Evolutionary conservation across 495 filamentous ascomycete species (phyloP).

Genomic region (Penicillium argentinense): DNA sequence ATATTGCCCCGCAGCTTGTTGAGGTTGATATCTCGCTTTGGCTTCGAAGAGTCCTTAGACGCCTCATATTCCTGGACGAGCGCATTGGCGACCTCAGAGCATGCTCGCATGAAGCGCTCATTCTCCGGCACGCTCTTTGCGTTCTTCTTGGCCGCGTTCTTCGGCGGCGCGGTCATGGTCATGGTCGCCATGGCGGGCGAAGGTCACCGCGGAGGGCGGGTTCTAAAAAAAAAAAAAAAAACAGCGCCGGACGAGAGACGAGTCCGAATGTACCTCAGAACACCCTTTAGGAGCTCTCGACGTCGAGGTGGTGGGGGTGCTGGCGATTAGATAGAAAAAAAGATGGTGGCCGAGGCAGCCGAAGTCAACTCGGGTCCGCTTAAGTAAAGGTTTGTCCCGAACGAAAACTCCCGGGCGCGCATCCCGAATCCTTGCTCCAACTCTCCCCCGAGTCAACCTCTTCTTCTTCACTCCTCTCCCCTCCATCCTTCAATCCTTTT

Average conservation of each 20-base stretch:
- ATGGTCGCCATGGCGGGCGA: conserved; percentile 56
- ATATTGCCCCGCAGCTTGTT: conserved; percentile 85
- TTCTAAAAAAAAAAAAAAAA: background rate
- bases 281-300: background rate
- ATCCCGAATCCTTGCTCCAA: conserved; percentile 27
- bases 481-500: conserved; percentile 21
- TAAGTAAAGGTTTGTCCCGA: conserved; percentile 49
- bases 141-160: conserved; percentile 60
- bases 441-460: conserved; percentile 21
- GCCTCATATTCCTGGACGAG: conserved; percentile 92
- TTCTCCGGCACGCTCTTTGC: conserved; percentile 82
- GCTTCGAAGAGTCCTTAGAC: conserved; percentile 64
- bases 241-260: background rate
- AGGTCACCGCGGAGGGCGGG: conserved; percentile 14
- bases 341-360: conserved; percentile 31
- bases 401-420: conserved; percentile 38
- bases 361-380: conserved; percentile 40
- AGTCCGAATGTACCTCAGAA: background rate
- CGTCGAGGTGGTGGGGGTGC: conserved; percentile 16
- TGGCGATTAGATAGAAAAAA: conserved; percentile 29
- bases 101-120: conserved; percentile 88
- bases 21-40: conserved; percentile 85
- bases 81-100: conserved; percentile 89
- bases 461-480: conserved; percentile 19
- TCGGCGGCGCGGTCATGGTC: conserved; percentile 55